phyloP scores from a whole-genome alignment of 2,329 filamentous ascomycete genomes.

The Teratosphaeriaceae sp. region DNA sequence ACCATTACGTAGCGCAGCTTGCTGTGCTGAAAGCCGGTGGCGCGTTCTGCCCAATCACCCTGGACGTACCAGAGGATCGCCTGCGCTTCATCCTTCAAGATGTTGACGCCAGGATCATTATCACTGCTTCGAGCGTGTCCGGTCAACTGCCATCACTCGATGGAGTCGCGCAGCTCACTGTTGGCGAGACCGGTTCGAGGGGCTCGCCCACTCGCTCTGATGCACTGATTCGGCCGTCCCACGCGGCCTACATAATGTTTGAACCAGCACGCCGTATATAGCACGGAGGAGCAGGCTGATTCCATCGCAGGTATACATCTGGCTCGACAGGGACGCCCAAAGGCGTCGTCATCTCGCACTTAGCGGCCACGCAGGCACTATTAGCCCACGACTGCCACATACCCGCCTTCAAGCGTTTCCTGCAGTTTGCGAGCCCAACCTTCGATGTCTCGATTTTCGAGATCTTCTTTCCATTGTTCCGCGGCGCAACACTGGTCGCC shows the following conservation, averaged over 20 bases:
- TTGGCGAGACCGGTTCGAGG: constrained; percentile 31
- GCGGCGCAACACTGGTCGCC: constrained; percentile 66
- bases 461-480: constrained; percentile 79
- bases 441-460: constrained; percentile 96
- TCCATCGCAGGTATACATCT: constrained; percentile 14
- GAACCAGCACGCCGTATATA: too few relatives aligned
- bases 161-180: constrained; percentile 33
- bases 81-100: constrained; percentile 76
- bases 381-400: constrained; percentile 75
- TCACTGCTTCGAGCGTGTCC: constrained; percentile 52
- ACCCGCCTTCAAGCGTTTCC: constrained; percentile 68
- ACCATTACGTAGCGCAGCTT: constrained; percentile 70
- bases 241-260: constrained; percentile 85
- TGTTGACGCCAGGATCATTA: constrained; percentile 60
- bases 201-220: constrained; percentile 16
- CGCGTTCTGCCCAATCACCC: constrained; percentile 77
- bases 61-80: constrained; percentile 70
- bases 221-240: constrained; percentile 8
- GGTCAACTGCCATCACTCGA: constrained; percentile 31
- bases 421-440: constrained; percentile 87
- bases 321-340: constrained; percentile 70
- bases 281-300: too few relatives aligned
- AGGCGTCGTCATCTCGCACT: constrained; percentile 76
- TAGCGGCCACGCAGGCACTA: constrained; percentile 72
- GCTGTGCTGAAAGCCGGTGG: constrained; percentile 74